phyloP scores from a whole-genome alignment of 2,329 filamentous ascomycete genomes.

The Dactylellina leptospora region DNA sequence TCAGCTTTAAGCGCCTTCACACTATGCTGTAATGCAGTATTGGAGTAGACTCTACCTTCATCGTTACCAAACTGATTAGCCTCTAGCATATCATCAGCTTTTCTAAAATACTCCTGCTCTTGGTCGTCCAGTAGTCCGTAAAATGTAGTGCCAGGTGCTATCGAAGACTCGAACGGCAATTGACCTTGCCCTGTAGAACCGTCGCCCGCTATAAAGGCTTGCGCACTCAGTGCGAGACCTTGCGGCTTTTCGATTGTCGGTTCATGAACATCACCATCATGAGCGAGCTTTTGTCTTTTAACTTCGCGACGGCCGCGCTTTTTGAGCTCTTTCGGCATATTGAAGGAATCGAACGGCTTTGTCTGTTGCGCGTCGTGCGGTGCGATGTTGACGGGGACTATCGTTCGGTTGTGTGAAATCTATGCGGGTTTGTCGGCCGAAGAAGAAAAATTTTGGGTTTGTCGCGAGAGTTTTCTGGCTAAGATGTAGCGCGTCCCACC shows the following conservation, averaged over 20 bases:
- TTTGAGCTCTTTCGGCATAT: conserved; percentile 70
- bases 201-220: conserved; percentile 55
- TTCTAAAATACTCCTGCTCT: conserved; percentile 94
- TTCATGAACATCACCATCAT: conserved; percentile 64
- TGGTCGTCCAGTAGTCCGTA: conserved; percentile 92
- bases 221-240: conserved; percentile 7
- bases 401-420: too few relatives aligned
- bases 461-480: too few relatives aligned
- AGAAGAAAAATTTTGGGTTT: too few relatives aligned
- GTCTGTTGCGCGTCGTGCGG: too few relatives aligned
- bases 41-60: conserved; percentile 70
- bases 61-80: conserved; percentile 82
- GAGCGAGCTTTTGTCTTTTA: conserved; percentile 63
- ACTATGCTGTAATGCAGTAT: too few relatives aligned
- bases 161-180: conserved; percentile 48
- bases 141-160: conserved; percentile 69
- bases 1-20: neutral
- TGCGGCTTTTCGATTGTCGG: conserved; percentile 55
- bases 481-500: too few relatives aligned
- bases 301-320: conserved; percentile 68
- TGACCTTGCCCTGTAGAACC: conserved; percentile 58
- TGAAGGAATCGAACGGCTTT: conserved; percentile 18
- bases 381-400: too few relatives aligned
- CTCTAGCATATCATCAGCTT: conserved; percentile 88
- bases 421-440: too few relatives aligned